Evolutionary conservation across 2,329 filamentous ascomycete genomes (phyloP), one percentile per base, ranked within the genome.

Genomic region (Aspergillus sp.): DNA sequence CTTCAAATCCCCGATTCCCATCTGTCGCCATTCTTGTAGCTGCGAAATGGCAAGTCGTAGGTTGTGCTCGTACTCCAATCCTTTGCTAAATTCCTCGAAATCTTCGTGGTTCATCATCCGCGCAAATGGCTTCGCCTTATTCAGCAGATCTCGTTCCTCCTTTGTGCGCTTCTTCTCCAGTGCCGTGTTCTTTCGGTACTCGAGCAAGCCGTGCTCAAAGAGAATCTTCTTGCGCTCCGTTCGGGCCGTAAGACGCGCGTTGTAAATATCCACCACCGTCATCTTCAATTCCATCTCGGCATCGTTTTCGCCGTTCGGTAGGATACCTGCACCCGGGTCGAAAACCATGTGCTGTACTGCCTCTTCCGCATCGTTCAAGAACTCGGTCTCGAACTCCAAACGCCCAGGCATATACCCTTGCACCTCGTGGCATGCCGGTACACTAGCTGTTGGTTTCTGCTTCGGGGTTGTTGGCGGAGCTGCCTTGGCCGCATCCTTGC

Each of bases 301-400:
- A 57, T 98, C 93, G 45, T 94, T 75, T 60, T 94, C 85, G 48
- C 88, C 86, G 0, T 90, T 95, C 1, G 86, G 83, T 59, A 95
- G 95, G 53, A 95, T 76, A 45, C 93, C 93, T 68, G 96, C 91
- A 27, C 93, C 93, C 0, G 93, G 91, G 45, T 97, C 91, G 59
- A 98, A 98, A 51, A 94, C 87, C 90, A 98, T 97, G 51, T 95
- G 84, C 65, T 98, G 93, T 2, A 98, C 93, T 0, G 91, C 91
- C 69, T 97, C 94, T 70, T 98, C 93, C 1, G 93, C 93, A 59
- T 98, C 93, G 59, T 98, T 98, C 60, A 91, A 88, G 62, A 95
- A 93, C 59, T 98, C 93, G 0, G 88, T 96, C 74, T 98, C 93
- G 52, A 98, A 98, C 61, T 98, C 93, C 52, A 98, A 70, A 33